A percentile compares a stretch with the other conserved stretches of the same genome.
Evolutionary conservation across 2,329 filamentous ascomycete genomes (phyloP).

Genomic region (Waltergamsia citrina): DNA sequence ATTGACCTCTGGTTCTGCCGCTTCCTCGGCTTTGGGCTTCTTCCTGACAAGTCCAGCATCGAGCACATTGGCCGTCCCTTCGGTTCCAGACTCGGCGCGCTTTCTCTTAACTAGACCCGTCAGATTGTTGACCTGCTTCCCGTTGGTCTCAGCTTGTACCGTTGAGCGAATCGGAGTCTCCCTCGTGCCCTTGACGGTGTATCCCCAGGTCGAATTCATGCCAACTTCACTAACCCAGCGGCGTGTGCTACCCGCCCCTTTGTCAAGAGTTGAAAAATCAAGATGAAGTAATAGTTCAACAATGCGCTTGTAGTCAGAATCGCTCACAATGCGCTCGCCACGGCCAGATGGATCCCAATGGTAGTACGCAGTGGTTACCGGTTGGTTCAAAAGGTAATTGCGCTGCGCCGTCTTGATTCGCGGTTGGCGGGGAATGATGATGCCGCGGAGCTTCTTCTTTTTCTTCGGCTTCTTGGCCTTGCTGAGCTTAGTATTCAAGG

Average conservation of each 20-base stretch:
- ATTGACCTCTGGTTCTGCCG: conserved; percentile 24
- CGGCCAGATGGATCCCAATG: conserved; percentile 53
- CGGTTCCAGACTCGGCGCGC: conserved; percentile 15
- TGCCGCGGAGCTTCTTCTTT: conserved; percentile 41
- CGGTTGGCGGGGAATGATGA: conserved; percentile 54
- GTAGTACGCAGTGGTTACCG: conserved; percentile 51
- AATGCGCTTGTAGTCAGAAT: conserved; percentile 56
- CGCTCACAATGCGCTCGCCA: conserved; percentile 53
- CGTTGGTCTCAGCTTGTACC: not conserved
- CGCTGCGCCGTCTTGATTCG: conserved; percentile 51
- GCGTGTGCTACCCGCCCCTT: conserved; percentile 53
- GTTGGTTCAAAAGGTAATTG: conserved; percentile 36
- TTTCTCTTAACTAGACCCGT: conserved; percentile 39
- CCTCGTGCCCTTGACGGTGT: conserved; percentile 35
- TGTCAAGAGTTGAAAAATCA: conserved; percentile 59
- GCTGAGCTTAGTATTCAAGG: conserved; percentile 10
- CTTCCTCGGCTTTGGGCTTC: conserved; percentile 36
- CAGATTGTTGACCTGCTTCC: conserved; percentile 31
- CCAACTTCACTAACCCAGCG: conserved; percentile 64
- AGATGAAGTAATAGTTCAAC: conserved; percentile 62
- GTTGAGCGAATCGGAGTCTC: conserved; percentile 9
- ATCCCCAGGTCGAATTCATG: conserved; percentile 39
- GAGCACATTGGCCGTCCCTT: conserved; percentile 23
- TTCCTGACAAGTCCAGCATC: conserved; percentile 41
- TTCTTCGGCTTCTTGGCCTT: conserved; percentile 20